Evolutionary conservation across 805 yeast species (phyloP).

Genomic region (Hanseniaspora vineae): DNA sequence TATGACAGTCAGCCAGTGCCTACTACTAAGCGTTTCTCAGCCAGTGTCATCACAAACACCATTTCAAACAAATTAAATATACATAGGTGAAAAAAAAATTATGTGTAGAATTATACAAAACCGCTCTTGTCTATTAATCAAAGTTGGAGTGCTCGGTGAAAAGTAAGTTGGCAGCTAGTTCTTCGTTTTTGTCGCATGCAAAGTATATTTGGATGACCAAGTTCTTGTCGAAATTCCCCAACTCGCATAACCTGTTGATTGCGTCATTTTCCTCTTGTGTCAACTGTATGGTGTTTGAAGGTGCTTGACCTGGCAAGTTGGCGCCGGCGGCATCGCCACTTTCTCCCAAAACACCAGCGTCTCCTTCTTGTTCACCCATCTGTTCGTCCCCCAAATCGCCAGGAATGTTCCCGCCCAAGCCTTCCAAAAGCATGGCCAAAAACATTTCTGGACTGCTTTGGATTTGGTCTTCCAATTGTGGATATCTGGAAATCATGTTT

Average conservation of each 20-base stretch:
- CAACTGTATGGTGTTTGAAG: constrained; percentile 27
- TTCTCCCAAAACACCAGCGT: constrained; percentile 5
- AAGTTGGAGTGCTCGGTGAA: constrained; percentile 44
- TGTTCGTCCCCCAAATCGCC: constrained; percentile 16
- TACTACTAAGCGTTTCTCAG: no score
- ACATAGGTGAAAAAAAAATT: not conserved
- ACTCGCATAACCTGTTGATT: constrained; percentile 76
- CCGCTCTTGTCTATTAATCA: not conserved
- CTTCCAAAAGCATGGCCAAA: constrained; percentile 56
- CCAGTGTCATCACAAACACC: no score
- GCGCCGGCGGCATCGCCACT: not conserved
- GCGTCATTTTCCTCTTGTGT: constrained; percentile 81
- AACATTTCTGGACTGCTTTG: constrained; percentile 86
- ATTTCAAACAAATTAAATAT: not conserved
- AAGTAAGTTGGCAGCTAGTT: constrained; percentile 85
- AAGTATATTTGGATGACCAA: constrained; percentile 85
- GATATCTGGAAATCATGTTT: constrained; percentile 68
- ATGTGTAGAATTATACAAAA: not conserved
- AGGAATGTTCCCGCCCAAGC: constrained; percentile 38
- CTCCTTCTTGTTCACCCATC: constrained; percentile 23
- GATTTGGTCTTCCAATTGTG: constrained; percentile 70
- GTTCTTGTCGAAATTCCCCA: constrained; percentile 74
- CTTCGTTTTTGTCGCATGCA: constrained; percentile 97
- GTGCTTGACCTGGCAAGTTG: not conserved
- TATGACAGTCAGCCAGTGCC: no score